Conservation (phyloP, 148 eudicot species). For the Rhododendron griersonianum region DNA sequence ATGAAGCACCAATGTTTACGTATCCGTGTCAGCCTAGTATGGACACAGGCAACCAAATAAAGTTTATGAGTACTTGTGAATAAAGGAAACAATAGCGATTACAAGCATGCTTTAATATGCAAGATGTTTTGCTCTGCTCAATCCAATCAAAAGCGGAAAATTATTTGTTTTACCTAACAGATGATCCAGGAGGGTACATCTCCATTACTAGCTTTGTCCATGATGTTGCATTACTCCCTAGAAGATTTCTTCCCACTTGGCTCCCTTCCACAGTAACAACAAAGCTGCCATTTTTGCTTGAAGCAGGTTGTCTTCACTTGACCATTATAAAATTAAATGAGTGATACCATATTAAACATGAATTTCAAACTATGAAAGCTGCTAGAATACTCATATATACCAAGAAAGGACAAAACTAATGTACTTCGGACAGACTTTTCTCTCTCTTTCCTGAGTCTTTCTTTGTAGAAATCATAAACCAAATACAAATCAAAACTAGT, state of each 20-base stretch:
- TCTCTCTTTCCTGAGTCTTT: background rate
- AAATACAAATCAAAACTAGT: slow-evolving; percentile 10
- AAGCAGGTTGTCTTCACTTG: slow-evolving; percentile 94
- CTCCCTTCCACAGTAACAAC: slow-evolving; percentile 44
- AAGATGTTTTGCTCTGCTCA: background rate
- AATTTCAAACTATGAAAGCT: background rate
- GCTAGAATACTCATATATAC: background rate
- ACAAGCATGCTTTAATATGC: background rate
- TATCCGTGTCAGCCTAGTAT: background rate
- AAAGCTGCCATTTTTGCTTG: slow-evolving; percentile 63
- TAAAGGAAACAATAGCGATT: background rate
- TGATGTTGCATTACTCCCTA: slow-evolving; percentile 38
- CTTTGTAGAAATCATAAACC: background rate
- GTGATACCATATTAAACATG: background rate
- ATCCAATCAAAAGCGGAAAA: background rate
- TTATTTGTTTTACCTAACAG: slow-evolving; percentile 49
- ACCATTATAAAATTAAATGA: slow-evolving; percentile 41
- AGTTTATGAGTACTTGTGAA: background rate
- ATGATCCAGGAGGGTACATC: slow-evolving; percentile 72
- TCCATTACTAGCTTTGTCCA: slow-evolving; percentile 88
- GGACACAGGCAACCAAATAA: background rate
- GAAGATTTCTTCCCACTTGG: slow-evolving; percentile 41
- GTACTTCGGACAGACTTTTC: background rate
- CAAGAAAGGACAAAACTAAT: background rate
- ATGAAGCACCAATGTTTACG: background rate